A percentile compares a stretch with the other conserved stretches of the same genome.
Conservation (phyloP, 805 yeast genomes). For the Pichia cabralensis region DNA sequence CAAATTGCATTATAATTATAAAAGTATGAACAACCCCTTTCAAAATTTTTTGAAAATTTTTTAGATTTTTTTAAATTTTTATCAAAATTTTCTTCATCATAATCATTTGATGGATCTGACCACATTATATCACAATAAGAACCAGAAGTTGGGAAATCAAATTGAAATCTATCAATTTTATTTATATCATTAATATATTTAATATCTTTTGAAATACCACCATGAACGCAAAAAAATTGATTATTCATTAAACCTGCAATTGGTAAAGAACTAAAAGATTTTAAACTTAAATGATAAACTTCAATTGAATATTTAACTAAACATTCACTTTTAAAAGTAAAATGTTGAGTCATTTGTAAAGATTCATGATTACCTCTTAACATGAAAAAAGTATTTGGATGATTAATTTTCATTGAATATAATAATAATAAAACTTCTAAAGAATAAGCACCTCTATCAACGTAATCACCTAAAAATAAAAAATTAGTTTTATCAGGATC, state of each 20-base stretch:
- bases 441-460: constrained; percentile 88
- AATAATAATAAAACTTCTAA: constrained; percentile 71
- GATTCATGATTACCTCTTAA: constrained; percentile 94
- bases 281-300: constrained; percentile 64
- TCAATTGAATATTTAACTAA: constrained; percentile 61
- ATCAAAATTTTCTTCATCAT: constrained; percentile 45
- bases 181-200: constrained; percentile 58
- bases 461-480: constrained; percentile 87
- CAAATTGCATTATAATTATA: constrained; percentile 78
- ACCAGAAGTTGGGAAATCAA: constrained; percentile 83
- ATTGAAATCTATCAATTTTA: constrained; percentile 68
- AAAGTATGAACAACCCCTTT: constrained; percentile 86
- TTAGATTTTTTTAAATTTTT: constrained; percentile 10
- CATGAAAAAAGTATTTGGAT: constrained; percentile 66
- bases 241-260: constrained; percentile 88
- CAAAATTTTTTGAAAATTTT: constrained; percentile 56
- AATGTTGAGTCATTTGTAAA: constrained; percentile 84
- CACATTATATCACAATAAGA: constrained; percentile 90
- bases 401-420: constrained; percentile 69
- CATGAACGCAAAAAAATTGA: constrained; percentile 94
- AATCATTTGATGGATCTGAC: constrained; percentile 93
- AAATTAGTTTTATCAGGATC: constrained; percentile 68
- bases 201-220: constrained; percentile 87
- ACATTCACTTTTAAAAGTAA: constrained; percentile 88
- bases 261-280: constrained; percentile 79